Evolutionary conservation across 371 early-diverging fungal genomes (phyloP), one percentile per base, ranked within the genome.

Genomic region (Mortierella sp.): DNA sequence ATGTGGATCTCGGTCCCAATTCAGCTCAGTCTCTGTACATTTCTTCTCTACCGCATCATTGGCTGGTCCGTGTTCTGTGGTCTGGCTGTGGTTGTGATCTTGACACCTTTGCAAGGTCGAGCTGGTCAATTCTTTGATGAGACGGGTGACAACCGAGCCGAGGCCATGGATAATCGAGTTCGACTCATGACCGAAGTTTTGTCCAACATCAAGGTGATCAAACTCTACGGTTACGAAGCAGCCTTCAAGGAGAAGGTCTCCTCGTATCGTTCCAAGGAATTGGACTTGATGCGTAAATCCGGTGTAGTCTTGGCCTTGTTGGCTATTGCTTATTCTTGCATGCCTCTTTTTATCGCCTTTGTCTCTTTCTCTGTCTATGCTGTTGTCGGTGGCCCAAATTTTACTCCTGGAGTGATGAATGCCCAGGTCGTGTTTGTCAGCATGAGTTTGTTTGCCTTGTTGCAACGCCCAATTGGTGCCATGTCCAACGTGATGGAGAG

Each of bases 201-300:
- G 63, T 90, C 91, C 65, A 97, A 96, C 28, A 97, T 98, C 81
- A 94, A 95, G 82, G 94, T 96, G 46, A 92, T 96, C 81, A 97
- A 97, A 80, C 83, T 94, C 6, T 94, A 93, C 68, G 91, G 91
- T 11, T 95, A 88, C 28, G 90, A 90, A 62, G 65, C 58, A 46
- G 23, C 65, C 44, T 79, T 79, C 68, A 29, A 60, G 15, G 67
- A 62, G 5, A 65, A 37, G 21, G 59, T 59, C 45, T 4, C 19
- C 6, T 16, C 26, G 0, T 7, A 67, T 68, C 48, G 59, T n/a
- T n/a, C n/a, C 45, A 43, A 86, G 52, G 92, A 91, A 74, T 73
- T 97, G 68, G 84, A 82, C 14, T 94, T 92, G 16, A 71, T 96
- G 44, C 43, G 59, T 4, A 30, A 43, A 7, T 19, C 44, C 15